phyloP scores from a whole-genome alignment of 306 rosid genomes.

The Arachis hypogaea region DNA sequence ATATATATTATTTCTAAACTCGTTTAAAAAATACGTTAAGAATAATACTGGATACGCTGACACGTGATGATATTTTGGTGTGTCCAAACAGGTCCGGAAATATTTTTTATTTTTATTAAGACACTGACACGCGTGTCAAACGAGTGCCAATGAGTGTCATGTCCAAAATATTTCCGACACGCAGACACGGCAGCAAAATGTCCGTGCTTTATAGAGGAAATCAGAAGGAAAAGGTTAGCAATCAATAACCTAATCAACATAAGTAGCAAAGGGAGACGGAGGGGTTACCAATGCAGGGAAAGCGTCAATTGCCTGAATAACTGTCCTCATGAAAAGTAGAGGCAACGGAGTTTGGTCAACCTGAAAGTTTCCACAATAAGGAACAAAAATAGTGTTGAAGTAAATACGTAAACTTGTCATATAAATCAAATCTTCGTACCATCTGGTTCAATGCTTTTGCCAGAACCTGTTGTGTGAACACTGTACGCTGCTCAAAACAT shows the following conservation, averaged over 20 bases:
- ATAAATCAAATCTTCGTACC: conserved; percentile 54
- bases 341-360: conserved; percentile 96
- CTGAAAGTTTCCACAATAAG: conserved; percentile 50
- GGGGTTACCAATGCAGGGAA: conserved; percentile 83
- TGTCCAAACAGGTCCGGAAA: too few relatives aligned
- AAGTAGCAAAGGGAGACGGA: conserved; percentile 16
- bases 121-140: too few relatives aligned
- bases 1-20: too few relatives aligned
- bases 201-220: too few relatives aligned
- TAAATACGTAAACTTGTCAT: neutral
- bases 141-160: too few relatives aligned
- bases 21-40: too few relatives aligned
- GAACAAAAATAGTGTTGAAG: conserved; percentile 5
- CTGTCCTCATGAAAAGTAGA: conserved; percentile 98
- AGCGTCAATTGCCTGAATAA: conserved; percentile 97
- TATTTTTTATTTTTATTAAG: too few relatives aligned
- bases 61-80: too few relatives aligned
- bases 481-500: conserved; percentile 98
- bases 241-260: conserved; percentile 15
- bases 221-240: too few relatives aligned
- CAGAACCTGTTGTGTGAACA: conserved; percentile 97
- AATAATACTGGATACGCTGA: too few relatives aligned
- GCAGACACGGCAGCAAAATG: too few relatives aligned
- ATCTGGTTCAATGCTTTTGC: conserved; percentile 94
- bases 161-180: too few relatives aligned